These are phyloP conservation scores for Zymoseptoria ardabiliae DNA, from an alignment of 2,329 filamentous ascomycete species.

Conservation along the genomic window DNA sequence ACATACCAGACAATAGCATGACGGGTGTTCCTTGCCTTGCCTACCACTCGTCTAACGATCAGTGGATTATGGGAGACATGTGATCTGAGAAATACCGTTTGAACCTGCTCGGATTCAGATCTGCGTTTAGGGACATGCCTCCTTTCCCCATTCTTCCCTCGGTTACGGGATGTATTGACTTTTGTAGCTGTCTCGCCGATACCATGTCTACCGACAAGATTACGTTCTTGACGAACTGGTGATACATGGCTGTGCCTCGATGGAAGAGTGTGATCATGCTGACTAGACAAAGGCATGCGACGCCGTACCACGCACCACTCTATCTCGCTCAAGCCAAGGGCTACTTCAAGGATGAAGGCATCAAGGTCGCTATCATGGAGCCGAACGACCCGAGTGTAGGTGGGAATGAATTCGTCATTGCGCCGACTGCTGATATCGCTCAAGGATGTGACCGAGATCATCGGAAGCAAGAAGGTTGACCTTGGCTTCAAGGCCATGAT, in stretches of 20 bases:
- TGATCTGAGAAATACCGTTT: constrained; percentile 69
- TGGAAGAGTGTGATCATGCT: background rate
- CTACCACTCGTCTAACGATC: constrained; percentile 14
- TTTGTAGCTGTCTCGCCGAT: constrained; percentile 35
- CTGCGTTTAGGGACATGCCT: constrained; percentile 80
- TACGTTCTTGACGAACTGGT: constrained; percentile 80
- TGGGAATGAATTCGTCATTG: background rate
- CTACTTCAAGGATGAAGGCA: constrained; percentile 66
- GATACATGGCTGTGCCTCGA: constrained; percentile 25
- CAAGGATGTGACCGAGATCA: constrained; percentile 72
- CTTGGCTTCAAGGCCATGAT: constrained; percentile 82
- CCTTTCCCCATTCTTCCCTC: constrained; percentile 24
- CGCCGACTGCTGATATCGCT: too few species aligned
- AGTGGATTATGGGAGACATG: constrained; percentile 10
- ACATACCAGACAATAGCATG: constrained; percentile 28
- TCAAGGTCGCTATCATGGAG: constrained; percentile 70
- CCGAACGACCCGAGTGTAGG: constrained; percentile 67
- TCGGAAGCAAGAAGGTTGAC: constrained; percentile 67
- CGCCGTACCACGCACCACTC: constrained; percentile 70
- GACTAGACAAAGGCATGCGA: constrained; percentile 57
- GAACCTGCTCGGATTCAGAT: constrained; percentile 72
- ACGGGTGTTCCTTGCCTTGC: constrained; percentile 31
- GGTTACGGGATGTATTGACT: constrained; percentile 40
- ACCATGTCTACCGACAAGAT: constrained; percentile 78
- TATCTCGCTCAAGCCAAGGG: constrained; percentile 71